A percentile compares a stretch with the other conserved stretches of the same genome.
Conservation (phyloP, 2,329 filamentous ascomycete species). For the Karstenula rhodostoma region DNA sequence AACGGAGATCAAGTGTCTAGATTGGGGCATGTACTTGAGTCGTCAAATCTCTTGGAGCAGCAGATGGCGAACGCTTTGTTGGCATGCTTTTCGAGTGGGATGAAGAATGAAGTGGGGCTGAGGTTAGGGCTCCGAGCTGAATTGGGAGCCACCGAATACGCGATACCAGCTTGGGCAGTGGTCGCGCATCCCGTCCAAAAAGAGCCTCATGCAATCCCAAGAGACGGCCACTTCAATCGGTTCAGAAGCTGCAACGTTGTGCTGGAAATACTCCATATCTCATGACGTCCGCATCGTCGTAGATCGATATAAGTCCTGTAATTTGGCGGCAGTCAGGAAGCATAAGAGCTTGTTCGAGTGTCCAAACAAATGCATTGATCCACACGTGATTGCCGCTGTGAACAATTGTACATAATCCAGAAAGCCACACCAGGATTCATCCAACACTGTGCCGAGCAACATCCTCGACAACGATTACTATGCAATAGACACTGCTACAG, state of each 20-base stretch:
- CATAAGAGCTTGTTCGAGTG: too few species aligned
- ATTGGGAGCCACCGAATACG: too few species aligned
- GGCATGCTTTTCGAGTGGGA: not conserved
- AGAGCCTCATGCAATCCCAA: not conserved
- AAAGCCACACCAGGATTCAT: too few species aligned
- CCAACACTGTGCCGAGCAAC: not conserved
- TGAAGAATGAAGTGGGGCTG: slow-evolving; percentile 1
- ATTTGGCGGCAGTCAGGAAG: too few species aligned
- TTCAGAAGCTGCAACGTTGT: not conserved
- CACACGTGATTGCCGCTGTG: too few species aligned
- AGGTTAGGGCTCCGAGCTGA: too few species aligned
- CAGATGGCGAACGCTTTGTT: not conserved
- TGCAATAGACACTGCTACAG: not conserved
- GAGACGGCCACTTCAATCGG: not conserved
- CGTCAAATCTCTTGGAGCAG: not conserved
- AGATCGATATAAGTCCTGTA: too few species aligned
- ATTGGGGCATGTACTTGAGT: not conserved
- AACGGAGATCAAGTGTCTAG: not conserved
- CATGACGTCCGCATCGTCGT: too few species aligned
- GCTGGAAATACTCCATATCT: not conserved
- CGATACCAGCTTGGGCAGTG: too few species aligned
- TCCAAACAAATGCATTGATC: too few species aligned
- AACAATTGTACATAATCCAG: too few species aligned
- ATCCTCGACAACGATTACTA: not conserved
- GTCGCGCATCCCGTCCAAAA: too few species aligned